Conservation (phyloP, 768 basidiomycete genomes). For the Tricholoma sp. region DNA sequence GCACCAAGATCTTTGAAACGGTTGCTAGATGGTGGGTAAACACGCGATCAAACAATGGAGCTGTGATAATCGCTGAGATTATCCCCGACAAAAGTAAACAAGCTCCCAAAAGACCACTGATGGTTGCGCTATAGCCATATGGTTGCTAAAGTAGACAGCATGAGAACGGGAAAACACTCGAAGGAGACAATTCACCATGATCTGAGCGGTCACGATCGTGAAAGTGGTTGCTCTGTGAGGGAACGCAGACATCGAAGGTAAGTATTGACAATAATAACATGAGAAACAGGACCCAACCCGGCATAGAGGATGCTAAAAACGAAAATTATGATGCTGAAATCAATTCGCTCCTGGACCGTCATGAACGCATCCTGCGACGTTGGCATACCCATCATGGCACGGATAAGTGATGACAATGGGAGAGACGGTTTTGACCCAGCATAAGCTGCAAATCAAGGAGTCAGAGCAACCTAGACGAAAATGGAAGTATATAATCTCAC, state of each 20-base stretch:
- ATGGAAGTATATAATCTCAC: constrained; percentile 32
- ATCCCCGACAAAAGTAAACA: constrained; percentile 67
- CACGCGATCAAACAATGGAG: constrained; percentile 80
- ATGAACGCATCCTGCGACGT: constrained; percentile 46
- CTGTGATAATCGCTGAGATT: constrained; percentile 56
- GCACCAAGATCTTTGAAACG: constrained; percentile 54
- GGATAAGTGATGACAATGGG: constrained; percentile 47
- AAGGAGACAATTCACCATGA: constrained; percentile 44
- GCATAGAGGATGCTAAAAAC: constrained; percentile 65
- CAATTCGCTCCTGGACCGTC: constrained; percentile 59
- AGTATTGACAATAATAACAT: background rate
- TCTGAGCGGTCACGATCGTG: constrained; percentile 60
- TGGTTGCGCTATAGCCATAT: constrained; percentile 62
- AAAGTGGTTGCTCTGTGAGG: constrained; percentile 52
- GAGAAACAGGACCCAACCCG: constrained; percentile 38
- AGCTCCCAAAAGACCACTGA: constrained; percentile 66
- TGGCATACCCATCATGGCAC: constrained; percentile 45
- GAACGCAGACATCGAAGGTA: background rate
- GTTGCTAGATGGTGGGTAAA: constrained; percentile 67
- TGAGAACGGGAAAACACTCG: background rate
- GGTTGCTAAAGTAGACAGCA: constrained; percentile 44
- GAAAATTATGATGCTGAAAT: constrained; percentile 55
- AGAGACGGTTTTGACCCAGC: constrained; percentile 58
- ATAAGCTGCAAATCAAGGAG: constrained; percentile 42
- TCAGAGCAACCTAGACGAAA: background rate